A percentile compares a stretch with the other conserved stretches of the same genome.
Evolutionary conservation across 1,284 basidiomycete species (phyloP).

Genomic region (Heterobasidion occidentale): DNA sequence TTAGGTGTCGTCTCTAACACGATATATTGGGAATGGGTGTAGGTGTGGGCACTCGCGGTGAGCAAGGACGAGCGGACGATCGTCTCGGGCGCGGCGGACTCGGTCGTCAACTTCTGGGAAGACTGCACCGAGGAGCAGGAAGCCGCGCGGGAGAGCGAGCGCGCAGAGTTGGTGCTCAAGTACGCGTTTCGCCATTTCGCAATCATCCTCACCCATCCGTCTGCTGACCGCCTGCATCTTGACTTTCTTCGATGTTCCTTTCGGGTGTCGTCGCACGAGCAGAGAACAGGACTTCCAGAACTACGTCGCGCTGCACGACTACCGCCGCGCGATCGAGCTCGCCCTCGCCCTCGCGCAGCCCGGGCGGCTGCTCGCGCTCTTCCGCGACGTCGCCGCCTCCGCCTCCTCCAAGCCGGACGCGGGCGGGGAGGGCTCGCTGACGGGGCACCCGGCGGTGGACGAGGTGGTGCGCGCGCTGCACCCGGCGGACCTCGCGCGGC

Average conservation of each 20-base stretch:
- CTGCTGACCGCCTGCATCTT: neutral
- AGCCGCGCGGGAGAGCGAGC: constrained; percentile 62
- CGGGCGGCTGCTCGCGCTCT: constrained; percentile 77
- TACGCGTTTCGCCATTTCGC: constrained; percentile 37
- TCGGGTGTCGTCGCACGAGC: constrained; percentile 1
- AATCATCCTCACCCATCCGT: neutral
- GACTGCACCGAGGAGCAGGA: constrained; percentile 84
- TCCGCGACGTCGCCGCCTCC: constrained; percentile 50
- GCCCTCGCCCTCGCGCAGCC: constrained; percentile 93
- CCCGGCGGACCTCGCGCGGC: constrained; percentile 68
- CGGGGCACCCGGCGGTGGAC: constrained; percentile 71
- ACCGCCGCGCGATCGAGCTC: constrained; percentile 84
- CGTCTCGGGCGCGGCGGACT: constrained; percentile 92
- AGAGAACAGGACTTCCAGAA: constrained; percentile 96
- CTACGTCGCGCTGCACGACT: constrained; percentile 84
- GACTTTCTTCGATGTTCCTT: neutral
- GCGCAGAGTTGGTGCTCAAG: constrained; percentile 72
- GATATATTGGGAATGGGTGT: too few species aligned
- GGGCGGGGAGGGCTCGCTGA: constrained; percentile 24
- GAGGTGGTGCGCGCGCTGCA: constrained; percentile 71
- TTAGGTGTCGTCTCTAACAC: too few species aligned
- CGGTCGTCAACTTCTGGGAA: constrained; percentile 88
- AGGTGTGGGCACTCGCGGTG: constrained; percentile 92
- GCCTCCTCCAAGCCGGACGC: constrained; percentile 6
- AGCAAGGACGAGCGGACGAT: constrained; percentile 73